Evolutionary conservation across 1,284 basidiomycete species (phyloP).

Genomic region (Neotropicomus parvogracilis): DNA sequence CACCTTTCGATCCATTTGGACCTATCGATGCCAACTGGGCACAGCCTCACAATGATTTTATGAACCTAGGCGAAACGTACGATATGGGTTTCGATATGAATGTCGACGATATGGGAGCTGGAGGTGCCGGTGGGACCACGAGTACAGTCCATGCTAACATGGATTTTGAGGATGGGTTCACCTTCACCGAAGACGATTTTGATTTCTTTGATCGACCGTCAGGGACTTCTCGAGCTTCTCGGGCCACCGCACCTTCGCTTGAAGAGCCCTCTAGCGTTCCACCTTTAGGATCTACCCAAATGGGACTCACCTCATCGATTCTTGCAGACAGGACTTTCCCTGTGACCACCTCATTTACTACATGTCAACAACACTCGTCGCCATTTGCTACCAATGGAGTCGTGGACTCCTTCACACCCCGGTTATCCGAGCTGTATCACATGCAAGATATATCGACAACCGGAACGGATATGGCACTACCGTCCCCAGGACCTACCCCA

Average conservation of each 20-base stretch:
- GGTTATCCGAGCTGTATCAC: constrained; percentile 24
- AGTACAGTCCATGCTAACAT: constrained; percentile 34
- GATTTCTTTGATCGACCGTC: constrained; percentile 66
- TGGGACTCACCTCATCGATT: constrained; percentile 33
- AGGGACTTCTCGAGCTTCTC: constrained; percentile 16
- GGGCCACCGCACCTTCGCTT: constrained; percentile 11
- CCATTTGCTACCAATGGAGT: constrained; percentile 29
- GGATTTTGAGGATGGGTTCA: constrained; percentile 64
- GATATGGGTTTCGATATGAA: constrained; percentile 47
- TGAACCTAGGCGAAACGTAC: constrained; percentile 43
- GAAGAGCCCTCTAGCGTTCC: constrained; percentile 25
- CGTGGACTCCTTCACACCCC: constrained; percentile 33
- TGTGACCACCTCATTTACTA: constrained; percentile 24
- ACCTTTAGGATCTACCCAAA: constrained; percentile 26
- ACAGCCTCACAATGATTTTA: constrained; percentile 39
- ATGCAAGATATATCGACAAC: constrained; percentile 20
- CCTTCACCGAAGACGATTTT: constrained; percentile 78
- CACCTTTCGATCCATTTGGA: constrained; percentile 38
- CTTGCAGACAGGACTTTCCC: constrained; percentile 31
- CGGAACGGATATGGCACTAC: constrained; percentile 35
- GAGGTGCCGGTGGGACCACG: constrained; percentile 29
- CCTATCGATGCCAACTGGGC: constrained; percentile 43
- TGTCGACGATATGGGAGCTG: constrained; percentile 37
- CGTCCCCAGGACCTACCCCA: constrained; percentile 42
- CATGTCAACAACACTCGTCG: constrained; percentile 26